These are phyloP conservation scores for Rhizophora apiculata DNA, from an alignment of 345 rosid genomes.

Conservation along the genomic window DNA sequence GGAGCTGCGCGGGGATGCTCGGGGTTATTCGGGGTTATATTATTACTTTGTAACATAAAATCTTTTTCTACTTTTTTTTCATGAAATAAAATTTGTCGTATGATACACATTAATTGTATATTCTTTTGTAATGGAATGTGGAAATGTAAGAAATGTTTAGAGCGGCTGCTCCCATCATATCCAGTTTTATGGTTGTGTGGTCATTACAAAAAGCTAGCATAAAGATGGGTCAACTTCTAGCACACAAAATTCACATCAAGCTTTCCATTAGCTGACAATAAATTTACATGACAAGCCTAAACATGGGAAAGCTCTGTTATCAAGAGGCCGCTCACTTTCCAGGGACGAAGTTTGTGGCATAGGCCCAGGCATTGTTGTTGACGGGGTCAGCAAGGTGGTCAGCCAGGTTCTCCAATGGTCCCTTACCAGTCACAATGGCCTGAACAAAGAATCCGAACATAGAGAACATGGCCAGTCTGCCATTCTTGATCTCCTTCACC, in stretches of 20 bases:
- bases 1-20: background rate
- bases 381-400: slow-evolving; percentile 86
- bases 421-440: slow-evolving; percentile 83
- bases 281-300: slow-evolving; percentile 17
- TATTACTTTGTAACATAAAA: no score
- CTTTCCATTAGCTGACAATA: slow-evolving; percentile 19
- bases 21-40: no score
- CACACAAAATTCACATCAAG: slow-evolving; percentile 15
- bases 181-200: no score
- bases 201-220: no score
- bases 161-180: no score
- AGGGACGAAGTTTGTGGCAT: slow-evolving; percentile 82
- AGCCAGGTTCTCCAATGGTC: slow-evolving; percentile 72
- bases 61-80: no score
- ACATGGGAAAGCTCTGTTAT: background rate
- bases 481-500: slow-evolving; percentile 81
- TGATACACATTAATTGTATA: no score
- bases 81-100: no score
- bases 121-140: no score
- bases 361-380: slow-evolving; percentile 90
- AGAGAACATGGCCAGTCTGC: slow-evolving; percentile 83
- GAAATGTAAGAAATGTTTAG: no score
- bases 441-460: slow-evolving; percentile 87
- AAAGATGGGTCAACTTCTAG: background rate
- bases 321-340: slow-evolving; percentile 49